Conservation (phyloP, 2,329 filamentous ascomycete species). For the Aspergillus fructus region DNA sequence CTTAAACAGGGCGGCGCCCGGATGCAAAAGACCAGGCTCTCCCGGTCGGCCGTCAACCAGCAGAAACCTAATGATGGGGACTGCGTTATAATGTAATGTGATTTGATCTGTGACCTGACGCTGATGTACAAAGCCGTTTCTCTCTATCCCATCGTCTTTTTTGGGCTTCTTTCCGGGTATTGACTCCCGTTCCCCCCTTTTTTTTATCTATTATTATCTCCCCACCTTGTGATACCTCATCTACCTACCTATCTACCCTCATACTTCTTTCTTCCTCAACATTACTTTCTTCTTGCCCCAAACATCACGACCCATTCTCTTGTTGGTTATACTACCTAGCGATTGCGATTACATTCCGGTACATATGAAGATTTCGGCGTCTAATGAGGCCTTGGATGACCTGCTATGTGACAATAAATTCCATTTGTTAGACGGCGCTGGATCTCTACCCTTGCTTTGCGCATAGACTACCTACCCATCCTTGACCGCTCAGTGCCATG, state of each 20-base stretch:
- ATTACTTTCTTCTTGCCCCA: not conserved
- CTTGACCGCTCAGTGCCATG: too few species aligned
- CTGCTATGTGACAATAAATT: not conserved
- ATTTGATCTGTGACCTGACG: constrained; percentile 7
- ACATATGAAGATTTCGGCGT: constrained; percentile 1
- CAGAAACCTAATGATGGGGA: constrained; percentile 88
- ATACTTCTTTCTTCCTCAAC: not conserved
- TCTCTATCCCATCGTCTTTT: not conserved
- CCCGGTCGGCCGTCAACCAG: constrained; percentile 75
- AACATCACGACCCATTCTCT: not conserved
- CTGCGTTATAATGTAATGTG: constrained; percentile 55
- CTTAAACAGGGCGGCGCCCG: constrained; percentile 77
- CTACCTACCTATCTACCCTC: too few species aligned
- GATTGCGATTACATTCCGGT: constrained; percentile 4
- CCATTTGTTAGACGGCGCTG: not conserved
- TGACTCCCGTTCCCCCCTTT: not conserved
- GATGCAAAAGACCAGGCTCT: constrained; percentile 72
- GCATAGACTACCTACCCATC: not conserved
- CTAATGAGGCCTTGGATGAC: constrained; percentile 8
- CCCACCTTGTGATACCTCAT: not conserved
- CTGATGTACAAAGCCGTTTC: not conserved
- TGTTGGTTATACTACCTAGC: constrained; percentile 4
- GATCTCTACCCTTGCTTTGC: not conserved
- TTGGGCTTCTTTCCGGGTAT: not conserved
- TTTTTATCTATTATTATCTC: not conserved